phyloP scores from a whole-genome alignment of 495 filamentous ascomycete species.

The Penicillium pancosmium region DNA sequence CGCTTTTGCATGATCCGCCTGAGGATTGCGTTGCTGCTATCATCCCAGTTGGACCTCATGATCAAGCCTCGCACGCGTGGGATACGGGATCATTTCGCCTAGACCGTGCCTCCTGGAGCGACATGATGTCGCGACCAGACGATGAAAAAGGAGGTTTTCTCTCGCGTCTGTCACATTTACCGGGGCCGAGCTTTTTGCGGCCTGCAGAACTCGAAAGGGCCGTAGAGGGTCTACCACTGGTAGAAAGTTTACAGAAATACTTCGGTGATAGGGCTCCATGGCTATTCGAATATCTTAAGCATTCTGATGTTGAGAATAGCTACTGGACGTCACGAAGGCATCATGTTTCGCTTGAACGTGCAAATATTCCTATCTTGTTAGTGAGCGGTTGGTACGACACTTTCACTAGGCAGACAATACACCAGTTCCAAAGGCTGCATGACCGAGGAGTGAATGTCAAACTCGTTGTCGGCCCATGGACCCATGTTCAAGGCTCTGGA shows the following conservation, averaged over 20 bases:
- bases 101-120: conserved; percentile 29
- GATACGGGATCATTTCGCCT: conserved; percentile 29
- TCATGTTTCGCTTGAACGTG: conserved; percentile 24
- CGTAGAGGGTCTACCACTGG: conserved; percentile 19
- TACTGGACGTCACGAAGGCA: conserved; percentile 24
- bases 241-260: conserved; percentile 17
- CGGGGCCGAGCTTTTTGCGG: conserved; percentile 20
- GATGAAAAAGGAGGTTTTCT: conserved; percentile 16
- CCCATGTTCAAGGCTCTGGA: conserved; percentile 20
- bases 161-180: conserved; percentile 13
- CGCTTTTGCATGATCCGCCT: conserved; percentile 30
- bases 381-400: conserved; percentile 36
- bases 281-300: conserved; percentile 20
- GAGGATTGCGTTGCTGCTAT: conserved; percentile 31
- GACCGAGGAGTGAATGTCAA: conserved; percentile 17
- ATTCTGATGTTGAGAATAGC: conserved; percentile 22
- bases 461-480: conserved; percentile 25
- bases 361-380: conserved; percentile 32
- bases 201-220: conserved; percentile 15
- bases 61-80: conserved; percentile 26
- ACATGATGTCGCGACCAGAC: conserved; percentile 16
- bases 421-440: conserved; percentile 22
- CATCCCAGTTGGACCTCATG: conserved; percentile 27
- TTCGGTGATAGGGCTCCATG: conserved; percentile 25
- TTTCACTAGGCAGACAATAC: conserved; percentile 24